phyloP scores from a whole-genome alignment of 2,329 filamentous ascomycete species.

The Fusarium sp. region DNA sequence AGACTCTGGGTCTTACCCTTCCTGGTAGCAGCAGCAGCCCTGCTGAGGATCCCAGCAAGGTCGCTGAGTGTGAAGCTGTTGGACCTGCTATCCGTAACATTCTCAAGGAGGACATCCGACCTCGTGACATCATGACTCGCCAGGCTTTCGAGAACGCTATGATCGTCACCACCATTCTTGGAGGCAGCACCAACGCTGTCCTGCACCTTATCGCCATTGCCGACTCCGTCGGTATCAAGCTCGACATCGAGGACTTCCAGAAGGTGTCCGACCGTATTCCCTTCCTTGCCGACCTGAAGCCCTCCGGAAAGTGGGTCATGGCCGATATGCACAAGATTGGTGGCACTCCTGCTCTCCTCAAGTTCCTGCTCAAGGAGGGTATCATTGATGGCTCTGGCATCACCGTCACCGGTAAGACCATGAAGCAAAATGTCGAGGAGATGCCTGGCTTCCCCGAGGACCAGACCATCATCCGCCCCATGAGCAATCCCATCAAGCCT shows the following conservation, averaged over 20 bases:
- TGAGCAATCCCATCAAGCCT: conserved; percentile 85
- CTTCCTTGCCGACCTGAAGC: conserved; percentile 85
- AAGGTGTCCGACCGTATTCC: conserved; percentile 81
- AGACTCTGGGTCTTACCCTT: conserved; percentile 90
- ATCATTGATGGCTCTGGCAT: conserved; percentile 82
- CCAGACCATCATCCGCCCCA: conserved; percentile 83
- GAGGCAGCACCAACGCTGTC: conserved; percentile 87
- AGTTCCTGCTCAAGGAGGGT: conserved; percentile 85
- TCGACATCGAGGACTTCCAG: conserved; percentile 90
- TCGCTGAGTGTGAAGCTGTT: conserved; percentile 76
- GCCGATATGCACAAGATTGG: conserved; percentile 86
- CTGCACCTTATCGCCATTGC: conserved; percentile 87
- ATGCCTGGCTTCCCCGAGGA: conserved; percentile 79
- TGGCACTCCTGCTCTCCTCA: conserved; percentile 87
- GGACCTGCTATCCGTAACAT: conserved; percentile 80
- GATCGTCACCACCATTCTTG: conserved; percentile 83
- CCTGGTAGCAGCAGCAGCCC: conserved; percentile 84
- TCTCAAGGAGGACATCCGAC: conserved; percentile 80
- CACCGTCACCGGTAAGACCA: conserved; percentile 89
- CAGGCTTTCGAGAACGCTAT: conserved; percentile 88
- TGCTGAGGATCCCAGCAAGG: conserved; percentile 77
- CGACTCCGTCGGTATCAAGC: conserved; percentile 81
- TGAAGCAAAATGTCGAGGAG: conserved; percentile 85
- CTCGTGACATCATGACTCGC: conserved; percentile 81
- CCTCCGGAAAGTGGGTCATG: conserved; percentile 89